Conservation (phyloP, 495 filamentous ascomycete genomes). For the Penicillium egyptiacum region DNA sequence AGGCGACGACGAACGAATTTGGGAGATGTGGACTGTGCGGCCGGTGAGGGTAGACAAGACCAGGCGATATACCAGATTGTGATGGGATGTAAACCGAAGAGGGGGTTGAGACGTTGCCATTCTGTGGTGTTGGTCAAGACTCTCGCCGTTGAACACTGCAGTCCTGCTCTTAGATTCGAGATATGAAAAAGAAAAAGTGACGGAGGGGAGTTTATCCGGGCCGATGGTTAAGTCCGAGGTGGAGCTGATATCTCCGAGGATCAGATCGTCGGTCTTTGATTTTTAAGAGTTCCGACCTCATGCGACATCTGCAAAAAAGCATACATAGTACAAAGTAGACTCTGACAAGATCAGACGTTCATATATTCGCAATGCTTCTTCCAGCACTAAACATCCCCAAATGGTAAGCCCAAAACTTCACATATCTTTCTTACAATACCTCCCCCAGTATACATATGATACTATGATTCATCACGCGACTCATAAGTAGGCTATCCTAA, state of each 20-base stretch:
- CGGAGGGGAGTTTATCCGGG: slow-evolving; percentile 30
- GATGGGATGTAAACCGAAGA: slow-evolving; percentile 76
- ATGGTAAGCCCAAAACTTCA: slow-evolving; percentile 57
- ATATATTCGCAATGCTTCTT: slow-evolving; percentile 34
- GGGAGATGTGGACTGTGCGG: slow-evolving; percentile 82
- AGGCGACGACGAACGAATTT: slow-evolving; percentile 83
- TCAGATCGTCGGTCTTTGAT: slow-evolving; percentile 17
- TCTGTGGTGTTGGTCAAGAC: slow-evolving; percentile 32
- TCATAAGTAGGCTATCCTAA: not conserved
- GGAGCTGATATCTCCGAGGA: slow-evolving; percentile 27
- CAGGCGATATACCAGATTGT: slow-evolving; percentile 77
- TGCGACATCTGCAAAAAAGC: not conserved
- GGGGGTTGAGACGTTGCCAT: slow-evolving; percentile 48
- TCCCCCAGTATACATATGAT: slow-evolving; percentile 13
- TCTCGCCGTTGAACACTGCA: slow-evolving; percentile 9
- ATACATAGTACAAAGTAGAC: not conserved
- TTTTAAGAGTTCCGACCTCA: slow-evolving; percentile 1
- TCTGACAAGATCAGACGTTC: not conserved
- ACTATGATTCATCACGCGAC: slow-evolving; percentile 23
- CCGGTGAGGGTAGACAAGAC: slow-evolving; percentile 91
- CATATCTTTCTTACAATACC: not conserved
- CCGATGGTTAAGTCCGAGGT: slow-evolving; percentile 28
- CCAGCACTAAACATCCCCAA: slow-evolving; percentile 73
- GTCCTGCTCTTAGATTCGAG: slow-evolving; percentile 1
- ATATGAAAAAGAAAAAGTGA: slow-evolving; percentile 36